A percentile compares a stretch with the other conserved stretches of the same genome.
These are phyloP conservation scores for Didymosphaeria variabile DNA, from an alignment of 2,329 filamentous ascomycete genomes.

Conservation along the genomic window DNA sequence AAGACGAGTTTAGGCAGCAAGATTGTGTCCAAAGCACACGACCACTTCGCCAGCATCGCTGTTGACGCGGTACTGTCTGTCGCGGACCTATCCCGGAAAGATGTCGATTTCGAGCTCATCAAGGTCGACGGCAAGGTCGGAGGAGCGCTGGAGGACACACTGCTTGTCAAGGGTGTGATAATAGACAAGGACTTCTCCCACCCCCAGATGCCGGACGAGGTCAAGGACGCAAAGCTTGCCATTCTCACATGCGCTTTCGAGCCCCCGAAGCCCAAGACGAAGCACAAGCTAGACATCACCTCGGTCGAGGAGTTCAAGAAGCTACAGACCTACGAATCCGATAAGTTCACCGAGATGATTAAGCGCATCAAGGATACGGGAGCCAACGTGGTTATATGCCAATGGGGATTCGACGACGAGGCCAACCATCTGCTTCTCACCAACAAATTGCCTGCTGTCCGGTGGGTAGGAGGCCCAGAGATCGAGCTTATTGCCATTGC, in stretches of 20 bases:
- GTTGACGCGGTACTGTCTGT: conserved; percentile 97
- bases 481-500: conserved; percentile 99
- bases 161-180: conserved; percentile 97
- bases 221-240: conserved; percentile 93
- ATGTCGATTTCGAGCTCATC: conserved; percentile 98
- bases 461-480: conserved; percentile 98
- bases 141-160: conserved; percentile 88
- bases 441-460: conserved; percentile 92
- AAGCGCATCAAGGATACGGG: conserved; percentile 97
- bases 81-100: conserved; percentile 92
- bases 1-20: conserved; percentile 97
- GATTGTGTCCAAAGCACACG: conserved; percentile 98
- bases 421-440: conserved; percentile 97
- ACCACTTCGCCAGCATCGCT: conserved; percentile 96
- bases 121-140: conserved; percentile 99
- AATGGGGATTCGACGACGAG: conserved; percentile 99
- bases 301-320: conserved; percentile 98
- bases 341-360: conserved; percentile 99
- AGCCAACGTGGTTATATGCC: conserved; percentile 96
- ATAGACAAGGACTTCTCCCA: conserved; percentile 99
- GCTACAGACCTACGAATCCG: conserved; percentile 91
- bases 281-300: conserved; percentile 98
- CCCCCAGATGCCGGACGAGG: conserved; percentile 97
- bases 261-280: conserved; percentile 98
- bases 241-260: conserved; percentile 98